These are phyloP conservation scores for Dictyostelium intermedium DNA, from an alignment of 78 protist species.

Conservation along the genomic window DNA sequence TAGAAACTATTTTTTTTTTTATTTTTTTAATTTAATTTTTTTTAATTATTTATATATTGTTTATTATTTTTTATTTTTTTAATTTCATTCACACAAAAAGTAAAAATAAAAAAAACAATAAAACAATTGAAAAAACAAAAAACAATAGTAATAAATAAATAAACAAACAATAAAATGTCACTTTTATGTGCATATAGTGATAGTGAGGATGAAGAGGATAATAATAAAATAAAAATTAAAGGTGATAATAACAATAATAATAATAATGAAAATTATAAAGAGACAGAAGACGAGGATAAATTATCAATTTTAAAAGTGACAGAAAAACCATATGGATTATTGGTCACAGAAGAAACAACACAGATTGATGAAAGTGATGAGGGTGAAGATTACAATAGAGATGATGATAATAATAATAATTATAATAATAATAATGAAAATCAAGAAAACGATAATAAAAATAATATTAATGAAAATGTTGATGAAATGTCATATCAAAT, in stretches of 20 bases:
- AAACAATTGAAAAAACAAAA: background rate
- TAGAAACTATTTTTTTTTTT: no score
- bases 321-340: constrained; percentile 49
- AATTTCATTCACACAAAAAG: no score
- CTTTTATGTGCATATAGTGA: background rate
- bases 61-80: no score
- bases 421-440: constrained; percentile 39
- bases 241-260: background rate
- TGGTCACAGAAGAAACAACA: constrained; percentile 26
- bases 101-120: no score
- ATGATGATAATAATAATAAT: no score
- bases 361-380: background rate
- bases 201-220: background rate
- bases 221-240: no score
- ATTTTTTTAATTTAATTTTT: no score
- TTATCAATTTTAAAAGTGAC: constrained; percentile 18
- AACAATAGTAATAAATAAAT: background rate
- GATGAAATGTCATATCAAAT: background rate
- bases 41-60: no score
- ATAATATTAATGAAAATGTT: background rate
- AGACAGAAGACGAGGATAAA: constrained; percentile 7
- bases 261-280: no score
- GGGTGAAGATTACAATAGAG: background rate
- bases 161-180: background rate
- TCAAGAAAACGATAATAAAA: background rate